These are phyloP conservation scores for Jatropha multifida DNA, from an alignment of 441 rosid genomes.

Conservation along the genomic window DNA sequence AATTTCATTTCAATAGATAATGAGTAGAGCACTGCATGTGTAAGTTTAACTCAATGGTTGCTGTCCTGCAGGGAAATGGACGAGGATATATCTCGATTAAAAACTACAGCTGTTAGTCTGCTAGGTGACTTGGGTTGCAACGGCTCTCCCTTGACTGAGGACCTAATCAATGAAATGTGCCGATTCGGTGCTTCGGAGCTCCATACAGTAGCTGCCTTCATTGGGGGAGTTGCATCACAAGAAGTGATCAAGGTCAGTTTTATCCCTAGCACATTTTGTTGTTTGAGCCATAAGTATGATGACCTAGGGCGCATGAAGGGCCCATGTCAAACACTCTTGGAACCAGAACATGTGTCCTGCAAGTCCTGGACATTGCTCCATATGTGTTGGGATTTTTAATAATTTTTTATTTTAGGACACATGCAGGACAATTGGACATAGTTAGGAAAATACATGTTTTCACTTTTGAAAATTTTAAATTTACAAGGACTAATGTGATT, in stretches of 20 bases:
- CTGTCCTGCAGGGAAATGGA: slow-evolving; percentile 51
- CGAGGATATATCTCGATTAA: slow-evolving; percentile 71
- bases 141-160: slow-evolving; percentile 70
- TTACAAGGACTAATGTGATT: too few relatives aligned
- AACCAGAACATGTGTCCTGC: too few relatives aligned
- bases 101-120: slow-evolving; percentile 61
- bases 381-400: too few relatives aligned
- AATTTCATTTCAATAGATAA: too few relatives aligned
- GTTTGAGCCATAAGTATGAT: neutral
- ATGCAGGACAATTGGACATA: too few relatives aligned
- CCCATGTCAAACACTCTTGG: too few relatives aligned
- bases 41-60: slow-evolving; percentile 15
- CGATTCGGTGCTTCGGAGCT: slow-evolving; percentile 95
- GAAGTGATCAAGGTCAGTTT: slow-evolving; percentile 86
- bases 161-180: slow-evolving; percentile 86
- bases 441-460: too few relatives aligned
- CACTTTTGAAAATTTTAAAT: too few relatives aligned
- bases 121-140: slow-evolving; percentile 84
- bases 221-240: slow-evolving; percentile 94
- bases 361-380: too few relatives aligned
- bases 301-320: too few relatives aligned
- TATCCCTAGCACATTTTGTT: neutral
- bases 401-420: too few relatives aligned
- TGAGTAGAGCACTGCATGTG: too few relatives aligned
- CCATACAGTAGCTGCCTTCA: slow-evolving; percentile 83